Base-by-base conservation (phyloP, 306 rosid genomes). In the Bauhinia variegata region DNA sequence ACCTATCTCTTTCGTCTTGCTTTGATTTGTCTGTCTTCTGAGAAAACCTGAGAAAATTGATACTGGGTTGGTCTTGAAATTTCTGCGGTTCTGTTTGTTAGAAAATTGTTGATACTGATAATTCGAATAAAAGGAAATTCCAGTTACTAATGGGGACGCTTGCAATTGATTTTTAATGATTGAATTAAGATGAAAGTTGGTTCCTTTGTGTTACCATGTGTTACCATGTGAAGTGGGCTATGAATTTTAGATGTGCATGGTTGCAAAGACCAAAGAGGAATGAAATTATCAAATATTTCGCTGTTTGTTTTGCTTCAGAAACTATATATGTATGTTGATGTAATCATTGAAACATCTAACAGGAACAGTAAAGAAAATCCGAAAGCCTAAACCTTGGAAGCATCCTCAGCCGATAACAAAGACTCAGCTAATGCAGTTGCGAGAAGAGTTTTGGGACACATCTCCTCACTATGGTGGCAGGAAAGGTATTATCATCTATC, bases 401-500 rank as follows among this genome's bases (percentile, higher is more conserved):
- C 97, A 93, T 83, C 96, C 99, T 59, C 96, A 90, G 82, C 97
- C 97, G 11, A 77, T 93, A 74, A 90, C 99, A 30, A 93, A 80
- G 89, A 80, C 91, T 65, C 96, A 93, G 69, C 91, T 93, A 59
- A 65, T 73, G 66, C 97, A 85, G 84, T 36, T 93, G 84, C 96
- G 96, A 5, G 99, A 93, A 44, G 99, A 93, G 77, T 93, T 93
- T 77, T 93, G 99, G 99, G 99, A 93, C 65, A 93, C 99, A 33
- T 90, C 99, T 74, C 98, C 98, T 78, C 98, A 93, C 67, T 93
- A 93, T 75, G 98, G 98, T 73, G 98, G 98, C 65, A 87, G 88
- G 63, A 89, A 89, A 84, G 98, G 98, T 93, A 81, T 56, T 62
- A 31, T 46, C 55, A 19, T 23, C 5, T 63, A 51, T 48, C 43